phyloP scores from a whole-genome alignment of 2,329 filamentous ascomycete species.

The Microcera coccophila region DNA sequence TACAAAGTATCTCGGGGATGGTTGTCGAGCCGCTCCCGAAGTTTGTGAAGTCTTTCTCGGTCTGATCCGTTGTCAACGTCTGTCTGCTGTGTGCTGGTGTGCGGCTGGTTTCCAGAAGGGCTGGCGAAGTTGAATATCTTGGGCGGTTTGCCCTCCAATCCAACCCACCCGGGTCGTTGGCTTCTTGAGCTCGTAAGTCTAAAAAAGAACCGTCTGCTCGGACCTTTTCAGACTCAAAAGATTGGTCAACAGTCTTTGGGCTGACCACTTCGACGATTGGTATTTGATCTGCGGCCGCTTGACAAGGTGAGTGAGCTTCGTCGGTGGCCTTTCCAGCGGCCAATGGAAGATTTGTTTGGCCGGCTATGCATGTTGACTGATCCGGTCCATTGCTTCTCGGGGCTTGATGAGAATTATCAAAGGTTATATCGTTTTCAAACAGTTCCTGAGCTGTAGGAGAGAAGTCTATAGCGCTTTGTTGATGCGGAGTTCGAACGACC shows the following conservation, averaged over 20 bases:
- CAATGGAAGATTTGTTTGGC: too few species aligned
- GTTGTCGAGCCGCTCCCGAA: slow-evolving; percentile 13
- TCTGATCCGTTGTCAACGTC: slow-evolving; percentile 1
- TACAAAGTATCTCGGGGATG: slow-evolving; percentile 10
- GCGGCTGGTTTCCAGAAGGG: too few species aligned
- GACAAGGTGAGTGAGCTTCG: not conserved
- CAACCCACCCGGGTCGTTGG: slow-evolving; percentile 13
- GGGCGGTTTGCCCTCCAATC: not conserved
- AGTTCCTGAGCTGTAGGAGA: slow-evolving; percentile 29
- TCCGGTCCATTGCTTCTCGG: not conserved
- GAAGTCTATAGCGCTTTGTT: slow-evolving; percentile 20
- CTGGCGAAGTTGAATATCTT: too few species aligned
- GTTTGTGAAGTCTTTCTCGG: slow-evolving; percentile 4
- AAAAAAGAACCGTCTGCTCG: slow-evolving; percentile 34
- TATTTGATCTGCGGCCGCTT: not conserved
- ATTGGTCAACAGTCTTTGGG: not conserved
- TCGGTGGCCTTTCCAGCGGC: not conserved
- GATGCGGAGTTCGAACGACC: slow-evolving; percentile 34
- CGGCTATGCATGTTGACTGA: too few species aligned
- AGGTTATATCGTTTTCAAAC: slow-evolving; percentile 31
- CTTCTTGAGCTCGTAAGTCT: slow-evolving; percentile 23
- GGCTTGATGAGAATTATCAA: slow-evolving; percentile 17
- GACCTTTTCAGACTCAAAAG: slow-evolving; percentile 2
- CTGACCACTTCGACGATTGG: slow-evolving; percentile 2
- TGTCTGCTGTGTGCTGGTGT: slow-evolving; percentile 4